Evolutionary conservation across 306 rosid species (phyloP), one percentile per base, ranked within the genome.

Genomic region (Cucumis sativus): DNA sequence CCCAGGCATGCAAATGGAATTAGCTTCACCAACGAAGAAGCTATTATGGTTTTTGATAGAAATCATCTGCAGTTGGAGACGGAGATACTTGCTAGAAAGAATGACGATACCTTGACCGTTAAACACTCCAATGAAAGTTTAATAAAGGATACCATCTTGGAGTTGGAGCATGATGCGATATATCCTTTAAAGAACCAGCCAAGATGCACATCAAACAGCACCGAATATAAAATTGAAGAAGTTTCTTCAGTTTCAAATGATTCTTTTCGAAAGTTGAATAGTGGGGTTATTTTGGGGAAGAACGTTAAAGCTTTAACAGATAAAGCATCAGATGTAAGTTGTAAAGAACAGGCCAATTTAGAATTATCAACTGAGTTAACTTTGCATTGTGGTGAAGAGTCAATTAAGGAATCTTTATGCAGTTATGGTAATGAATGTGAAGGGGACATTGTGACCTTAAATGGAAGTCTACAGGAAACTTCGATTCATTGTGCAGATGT

Each of bases 161-260:
- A 40, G 74, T 6, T 75, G 80, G 20, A 47, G 78, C 56, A 70
- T 77, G 65, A 68, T 79, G 79, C 61, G 35, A 76, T 56, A 83
- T 81, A 78, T 87, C 80, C 61, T 72, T 75, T 54, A 72, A 58
- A 71, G 63, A 60, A 80, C 64, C 85, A 80, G 83, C 86, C 72
- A 65, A 79, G 18, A 76, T 68, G 77, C 79, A 78, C 58, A 71
- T 67, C 70, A 35, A 37, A 25, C 54, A 37, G 72, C 62, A 60
- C 21, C 55, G 77, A 82, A 73, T 69, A 54, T 75, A 58, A 37
- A 77, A 74, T 77, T 74, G 56, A 64, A 51, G 40, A 69, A 60
- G 20, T 55, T 68, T 64, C 58, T 56, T 40, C 61, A 72, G 78
- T 37, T 68, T 68, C 80, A n/a, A 56, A 66, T 79, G 72, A 80